Base-by-base conservation (phyloP, 805 yeast genomes). In the Danielia oregonensis region DNA sequence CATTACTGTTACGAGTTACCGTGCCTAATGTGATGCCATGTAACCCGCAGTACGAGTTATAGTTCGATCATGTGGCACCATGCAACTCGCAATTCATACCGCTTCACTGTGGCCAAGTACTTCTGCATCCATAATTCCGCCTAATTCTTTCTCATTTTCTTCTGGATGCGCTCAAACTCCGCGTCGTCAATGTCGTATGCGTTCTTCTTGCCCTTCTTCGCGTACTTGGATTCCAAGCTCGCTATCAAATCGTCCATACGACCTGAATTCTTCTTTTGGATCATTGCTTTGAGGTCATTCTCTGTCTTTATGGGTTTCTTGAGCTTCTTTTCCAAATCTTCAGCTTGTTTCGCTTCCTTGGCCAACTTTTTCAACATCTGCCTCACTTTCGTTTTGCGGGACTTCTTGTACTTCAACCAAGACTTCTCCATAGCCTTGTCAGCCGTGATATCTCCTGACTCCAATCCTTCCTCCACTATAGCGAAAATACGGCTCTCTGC, bases 271-370 rank as follows among this genome's bases (percentile, higher is more conserved):
- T 71, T 69, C 30, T 67, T 57, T 41, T 66, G 74, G n/a, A 78
- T 78, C 47, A 78, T 48, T 26, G 67, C 64, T 33, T 59, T 59
- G 39, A 76, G 61, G 37, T 73, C 76, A 35, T 49, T 62, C 36
- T 63, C 72, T 4, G 52, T 52, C 13, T 51, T 57, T 4, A 51
- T 36, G 15, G 43, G 50, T 29, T 51, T 29, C 24, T 36, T 39
- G 15, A 65, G 46, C 43, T 60, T 57, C 39, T 61, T 53, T 43
- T 70, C 68, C 43, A 73, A 52, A 41, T 62, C 64, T 39, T 71
- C 76, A 0, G 85, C 86, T 50, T 81, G 80, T 40, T 69, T 68
- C 2, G 87, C 82, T 48, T 83, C 88, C 41, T 72, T 78, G 10
- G 78, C 79, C 41, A 76, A 63, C 30, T 65, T 59, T 37, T 76